Base-by-base conservation (phyloP, 352 stramenopile species). In the Globisporangium middletonii region DNA sequence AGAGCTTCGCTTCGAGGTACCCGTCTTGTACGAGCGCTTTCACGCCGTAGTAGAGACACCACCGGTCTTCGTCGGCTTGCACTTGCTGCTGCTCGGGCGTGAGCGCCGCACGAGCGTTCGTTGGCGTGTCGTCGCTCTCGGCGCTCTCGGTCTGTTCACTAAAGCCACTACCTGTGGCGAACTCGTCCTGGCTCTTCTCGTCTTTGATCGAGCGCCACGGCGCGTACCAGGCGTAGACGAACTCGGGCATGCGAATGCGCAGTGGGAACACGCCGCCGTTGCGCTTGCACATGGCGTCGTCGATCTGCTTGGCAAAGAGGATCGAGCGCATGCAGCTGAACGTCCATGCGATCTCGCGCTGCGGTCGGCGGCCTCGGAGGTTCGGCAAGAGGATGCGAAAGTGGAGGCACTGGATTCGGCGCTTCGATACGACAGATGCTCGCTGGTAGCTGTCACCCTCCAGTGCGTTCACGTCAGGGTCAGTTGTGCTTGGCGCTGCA, bases 41-140 rank as follows among this genome's bases (percentile, higher is more conserved):
- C 33, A 95, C 83, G 0, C 92, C 92, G 53, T 97, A 98, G 64
- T 98, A 98, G 26, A 98, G 55, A 35, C 86, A 94, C 93, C 93
- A 98, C 0, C 92, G 75, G 43, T 95, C 81, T 63, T 97, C 89
- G 52, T 97, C 88, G 0, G 89, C 85, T 53, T 89, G 68, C 18
- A 72, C 64, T 27, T 81, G 77, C 1, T 55, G 58, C n/a, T 77
- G 68, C 30, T 88, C 74, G 0, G 63, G 49, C 1, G 47, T 53
- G 7, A 66, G 7, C 11, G n/a, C 66, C 37, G 55, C 62, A 37
- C 18, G 43, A 9, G 33, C 30, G 5, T 35, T 41, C 3, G 30
- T 15, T 0, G 37, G 4, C 7, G 52, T 50, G 2, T 9, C 35
- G 46, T 69, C 59, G 6, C 35, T 16, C 5, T 61, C 59, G 8